phyloP scores from a whole-genome alignment of 2,329 filamentous ascomycete genomes.

The Sclerotinia glacialis region DNA sequence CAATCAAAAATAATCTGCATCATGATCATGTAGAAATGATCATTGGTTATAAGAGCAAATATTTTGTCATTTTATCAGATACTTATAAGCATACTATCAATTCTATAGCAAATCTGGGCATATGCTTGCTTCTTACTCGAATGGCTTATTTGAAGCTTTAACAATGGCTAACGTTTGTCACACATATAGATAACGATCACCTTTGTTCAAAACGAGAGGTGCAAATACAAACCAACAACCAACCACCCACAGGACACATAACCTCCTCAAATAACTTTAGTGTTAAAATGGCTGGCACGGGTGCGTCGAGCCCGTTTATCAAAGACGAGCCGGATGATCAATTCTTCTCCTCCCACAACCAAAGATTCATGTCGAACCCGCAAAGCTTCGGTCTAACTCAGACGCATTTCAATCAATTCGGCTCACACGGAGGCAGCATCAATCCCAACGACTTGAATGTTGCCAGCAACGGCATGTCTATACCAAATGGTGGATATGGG shows the following conservation, averaged over 20 bases:
- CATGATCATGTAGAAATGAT: conserved; percentile 9
- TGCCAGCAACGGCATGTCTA: conserved; percentile 54
- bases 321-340: conserved; percentile 66
- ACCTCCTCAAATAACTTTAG: conserved; percentile 22
- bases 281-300: conserved; percentile 40
- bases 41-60: conserved; percentile 1
- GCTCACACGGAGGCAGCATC: conserved; percentile 54
- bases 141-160: conserved; percentile 25
- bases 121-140: conserved; percentile 27
- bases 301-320: conserved; percentile 55
- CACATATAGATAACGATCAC: conserved; percentile 30
- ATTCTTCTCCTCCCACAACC: conserved; percentile 44
- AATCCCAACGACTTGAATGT: conserved; percentile 84
- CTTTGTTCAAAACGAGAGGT: conserved; percentile 18
- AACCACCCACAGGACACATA: conserved; percentile 24
- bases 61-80: not conserved
- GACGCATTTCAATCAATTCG: conserved; percentile 44
- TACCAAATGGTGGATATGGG: conserved; percentile 47
- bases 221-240: conserved; percentile 28
- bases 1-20: not conserved
- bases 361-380: conserved; percentile 37
- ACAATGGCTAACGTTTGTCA: conserved; percentile 37
- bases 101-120: not conserved
- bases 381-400: conserved; percentile 45
- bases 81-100: conserved; percentile 4